These are phyloP conservation scores for Lentinula boryana DNA, from an alignment of 768 basidiomycete genomes.

Conservation along the genomic window DNA sequence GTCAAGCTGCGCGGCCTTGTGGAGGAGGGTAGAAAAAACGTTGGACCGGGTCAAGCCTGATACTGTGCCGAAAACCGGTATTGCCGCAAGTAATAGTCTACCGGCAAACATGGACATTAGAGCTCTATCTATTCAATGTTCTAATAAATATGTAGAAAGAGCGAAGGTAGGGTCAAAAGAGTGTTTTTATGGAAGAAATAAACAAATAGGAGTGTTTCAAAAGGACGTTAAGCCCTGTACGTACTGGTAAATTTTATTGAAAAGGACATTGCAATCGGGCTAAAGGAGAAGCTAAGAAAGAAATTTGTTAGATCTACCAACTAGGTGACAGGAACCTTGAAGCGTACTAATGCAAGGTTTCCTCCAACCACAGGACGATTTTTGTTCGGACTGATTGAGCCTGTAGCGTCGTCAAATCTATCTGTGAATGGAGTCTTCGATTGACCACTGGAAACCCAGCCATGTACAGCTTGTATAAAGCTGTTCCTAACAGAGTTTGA, in stretches of 20 bases:
- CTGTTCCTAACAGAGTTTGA: conserved; percentile 20
- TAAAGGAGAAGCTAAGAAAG: neutral
- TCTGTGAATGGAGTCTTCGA: conserved; percentile 28
- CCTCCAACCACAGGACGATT: conserved; percentile 37
- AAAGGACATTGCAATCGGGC: neutral
- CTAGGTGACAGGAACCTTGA: neutral
- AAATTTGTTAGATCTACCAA: neutral
- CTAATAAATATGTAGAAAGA: neutral
- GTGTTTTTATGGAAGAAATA: neutral
- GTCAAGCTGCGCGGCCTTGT: too few species aligned
- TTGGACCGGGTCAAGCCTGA: too few species aligned
- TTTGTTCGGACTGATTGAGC: conserved; percentile 25
- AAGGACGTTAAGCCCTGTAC: neutral
- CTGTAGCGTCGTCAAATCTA: conserved; percentile 33
- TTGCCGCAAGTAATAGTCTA: too few species aligned
- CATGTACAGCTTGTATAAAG: conserved; percentile 28
- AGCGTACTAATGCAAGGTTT: conserved; percentile 13
- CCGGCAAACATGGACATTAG: too few species aligned
- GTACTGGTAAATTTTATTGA: neutral
- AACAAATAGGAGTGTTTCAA: neutral
- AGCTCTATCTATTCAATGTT: too few species aligned
- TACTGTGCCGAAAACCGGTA: too few species aligned
- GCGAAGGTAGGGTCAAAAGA: neutral
- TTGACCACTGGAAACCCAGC: conserved; percentile 23
- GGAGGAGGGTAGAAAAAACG: too few species aligned